Base-by-base conservation (phyloP, 345 rosid species). In the Gossypium rotundifolium region DNA sequence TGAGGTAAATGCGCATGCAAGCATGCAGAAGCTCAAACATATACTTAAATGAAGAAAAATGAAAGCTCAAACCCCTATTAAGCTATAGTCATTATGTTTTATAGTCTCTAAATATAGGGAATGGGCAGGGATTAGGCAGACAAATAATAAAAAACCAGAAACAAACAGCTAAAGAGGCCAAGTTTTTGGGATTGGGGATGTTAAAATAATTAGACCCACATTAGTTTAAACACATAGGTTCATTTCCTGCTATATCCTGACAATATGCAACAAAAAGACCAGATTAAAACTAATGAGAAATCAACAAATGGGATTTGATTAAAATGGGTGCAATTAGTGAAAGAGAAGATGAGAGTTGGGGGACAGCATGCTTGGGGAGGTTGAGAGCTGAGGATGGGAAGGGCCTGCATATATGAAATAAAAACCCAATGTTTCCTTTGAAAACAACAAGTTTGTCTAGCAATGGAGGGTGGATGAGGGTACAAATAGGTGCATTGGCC, bases 1-100 rank as follows among this genome's bases (percentile, higher is more conserved):
- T 72, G 85, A 76, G 85, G 85, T 79, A 84, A 83, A 81, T 78
- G 86, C 92, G 90, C 91, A 88, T 88, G 58, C 94, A 83, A 75
- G 85, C 84, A 80, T 82, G 88, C 81, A 75, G 57, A 72, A 71
- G 74, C 60, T 20, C 70, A 57, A 6, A 42, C 22, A 64, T 18
- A 65, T 18, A 54, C 20, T 20, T 74, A 18, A 74, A 20, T 49
- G 75, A 2, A 0, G 13, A 20, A 23, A 46, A 6, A 74, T 71
- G 78, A 60, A 71, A 25, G 61, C 79, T 75, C 71, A 71, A 74
- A 74, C 22, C 84, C 74, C 81, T 76, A 73, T 76, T 46, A 67
- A 74, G 78, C 78, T 82, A 81, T 52, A 72, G 80, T 81, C 80
- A 83, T 86, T 78, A 83, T 85, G 82, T 79, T 88, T 90, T 88